phyloP scores from a whole-genome alignment of 225 moss, liverwort and hornwort genomes.

The Marchantia paleacea region DNA sequence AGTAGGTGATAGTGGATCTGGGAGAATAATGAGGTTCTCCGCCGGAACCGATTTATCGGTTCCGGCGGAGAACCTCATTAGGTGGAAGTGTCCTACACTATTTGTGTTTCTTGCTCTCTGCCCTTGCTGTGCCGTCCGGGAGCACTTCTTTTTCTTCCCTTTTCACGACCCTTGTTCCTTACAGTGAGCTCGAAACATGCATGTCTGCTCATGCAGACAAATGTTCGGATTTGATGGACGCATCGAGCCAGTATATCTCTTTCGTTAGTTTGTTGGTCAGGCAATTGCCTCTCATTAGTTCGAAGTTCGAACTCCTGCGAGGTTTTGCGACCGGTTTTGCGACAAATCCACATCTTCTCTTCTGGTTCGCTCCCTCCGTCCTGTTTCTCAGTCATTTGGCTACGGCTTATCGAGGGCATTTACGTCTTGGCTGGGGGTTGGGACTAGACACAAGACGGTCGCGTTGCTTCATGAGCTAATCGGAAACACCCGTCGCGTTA shows the following conservation, averaged over 20 bases:
- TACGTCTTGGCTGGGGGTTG: no score
- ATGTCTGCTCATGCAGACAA: not conserved
- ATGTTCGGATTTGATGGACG: not conserved
- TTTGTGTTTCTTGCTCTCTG: not conserved
- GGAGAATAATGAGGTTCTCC: no score
- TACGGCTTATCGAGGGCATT: no score
- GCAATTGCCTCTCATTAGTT: not conserved
- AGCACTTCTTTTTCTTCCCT: not conserved
- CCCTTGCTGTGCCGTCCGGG: not conserved
- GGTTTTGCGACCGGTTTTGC: not conserved
- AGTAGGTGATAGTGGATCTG: not conserved
- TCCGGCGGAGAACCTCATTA: not conserved
- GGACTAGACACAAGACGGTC: no score
- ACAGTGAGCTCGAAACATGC: not conserved
- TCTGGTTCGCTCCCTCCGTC: not conserved
- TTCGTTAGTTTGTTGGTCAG: not conserved
- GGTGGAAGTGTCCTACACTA: not conserved
- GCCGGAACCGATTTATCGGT: not conserved
- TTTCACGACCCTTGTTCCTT: not conserved
- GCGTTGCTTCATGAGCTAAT: no score
- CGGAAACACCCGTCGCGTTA: no score
- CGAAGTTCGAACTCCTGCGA: not conserved
- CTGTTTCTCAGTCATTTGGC: no score
- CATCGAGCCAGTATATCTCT: not conserved
- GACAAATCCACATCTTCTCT: not conserved